Evolutionary conservation across 1,284 basidiomycete species (phyloP).

Genomic region (Pseudozyma sp.): DNA sequence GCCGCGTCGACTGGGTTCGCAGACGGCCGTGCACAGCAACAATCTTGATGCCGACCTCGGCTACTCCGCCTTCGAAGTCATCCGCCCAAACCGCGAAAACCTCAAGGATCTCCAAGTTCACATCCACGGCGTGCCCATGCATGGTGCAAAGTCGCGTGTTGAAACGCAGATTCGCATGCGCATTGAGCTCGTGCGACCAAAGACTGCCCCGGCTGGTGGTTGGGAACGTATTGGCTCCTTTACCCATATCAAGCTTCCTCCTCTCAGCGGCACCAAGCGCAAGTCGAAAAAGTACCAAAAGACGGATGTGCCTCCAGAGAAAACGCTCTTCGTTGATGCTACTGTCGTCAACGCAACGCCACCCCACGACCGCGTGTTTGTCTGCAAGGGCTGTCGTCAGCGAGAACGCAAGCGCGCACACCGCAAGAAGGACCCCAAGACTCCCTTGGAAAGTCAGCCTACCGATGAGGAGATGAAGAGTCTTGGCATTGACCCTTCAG

Average conservation of each 20-base stretch:
- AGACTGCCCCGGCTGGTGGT: constrained; percentile 18
- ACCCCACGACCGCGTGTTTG: constrained; percentile 78
- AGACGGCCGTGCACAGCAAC: constrained; percentile 53
- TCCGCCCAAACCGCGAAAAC: constrained; percentile 52
- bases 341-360: constrained; percentile 75
- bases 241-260: constrained; percentile 67
- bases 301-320: constrained; percentile 62
- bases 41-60: constrained; percentile 60
- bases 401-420: constrained; percentile 71
- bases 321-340: constrained; percentile 67
- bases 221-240: constrained; percentile 68
- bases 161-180: constrained; percentile 77
- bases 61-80: constrained; percentile 54
- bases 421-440: constrained; percentile 59
- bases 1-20: constrained; percentile 34
- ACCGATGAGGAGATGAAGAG: constrained; percentile 62
- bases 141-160: constrained; percentile 90
- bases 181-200: constrained; percentile 63
- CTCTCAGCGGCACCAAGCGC: constrained; percentile 67
- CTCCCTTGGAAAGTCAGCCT: constrained; percentile 41
- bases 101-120: constrained; percentile 70
- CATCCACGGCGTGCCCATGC: constrained; percentile 83
- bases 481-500: constrained; percentile 57
- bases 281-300: constrained; percentile 79
- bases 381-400: constrained; percentile 77